Base-by-base conservation (phyloP, 2,329 filamentous ascomycete genomes). In the Thielaviopsis ethacetica region DNA sequence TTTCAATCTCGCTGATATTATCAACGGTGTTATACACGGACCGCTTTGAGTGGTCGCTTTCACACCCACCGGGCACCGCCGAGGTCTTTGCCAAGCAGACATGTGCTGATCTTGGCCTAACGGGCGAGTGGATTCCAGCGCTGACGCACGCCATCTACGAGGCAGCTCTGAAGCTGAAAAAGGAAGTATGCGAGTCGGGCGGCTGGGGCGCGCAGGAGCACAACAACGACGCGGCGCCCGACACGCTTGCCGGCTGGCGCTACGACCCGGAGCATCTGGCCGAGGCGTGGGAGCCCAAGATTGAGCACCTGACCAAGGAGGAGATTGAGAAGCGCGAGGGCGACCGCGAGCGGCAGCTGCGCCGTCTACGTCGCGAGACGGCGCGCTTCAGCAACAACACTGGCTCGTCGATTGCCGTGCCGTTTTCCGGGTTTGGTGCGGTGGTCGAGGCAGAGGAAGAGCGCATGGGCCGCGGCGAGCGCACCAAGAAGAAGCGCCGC, bases 111-210 rank as follows among this genome's bases (percentile, higher is more conserved):
- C 76, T 98, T 9, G 91, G 91, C 6, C 75, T 98, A 57, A 79
- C 84, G 6, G 89, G 90, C 53, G 93, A 98, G 72, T 98, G 93
- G 90, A 83, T 95, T 4, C 87, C 90, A 2, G 88, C 89, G 30
- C 88, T 98, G 75, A 88, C 93, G 15, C 91, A 96, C 68, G 93
- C 91, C 38, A 97, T 98, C 65, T 97, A 97, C 70, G 93, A 98
- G 71, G 88, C 93, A 10, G 90, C 94, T 0, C 71, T 97, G 63
- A 86, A 88, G 53, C 74, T 96, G 34, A 97, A 97, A 74, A 98
- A 98, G 71, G 93, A 97, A 68, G 89, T 91, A 0, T 95, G 91
- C 67, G 93, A 97, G 69, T 89, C 89, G 47, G 90, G 89, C 44
- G 85, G 85, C 49, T 82, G 83, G 75, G 80, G 81, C 60, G 71